phyloP scores from a whole-genome alignment of 257 asterid species.

The Parsonsia alboflavescens region DNA sequence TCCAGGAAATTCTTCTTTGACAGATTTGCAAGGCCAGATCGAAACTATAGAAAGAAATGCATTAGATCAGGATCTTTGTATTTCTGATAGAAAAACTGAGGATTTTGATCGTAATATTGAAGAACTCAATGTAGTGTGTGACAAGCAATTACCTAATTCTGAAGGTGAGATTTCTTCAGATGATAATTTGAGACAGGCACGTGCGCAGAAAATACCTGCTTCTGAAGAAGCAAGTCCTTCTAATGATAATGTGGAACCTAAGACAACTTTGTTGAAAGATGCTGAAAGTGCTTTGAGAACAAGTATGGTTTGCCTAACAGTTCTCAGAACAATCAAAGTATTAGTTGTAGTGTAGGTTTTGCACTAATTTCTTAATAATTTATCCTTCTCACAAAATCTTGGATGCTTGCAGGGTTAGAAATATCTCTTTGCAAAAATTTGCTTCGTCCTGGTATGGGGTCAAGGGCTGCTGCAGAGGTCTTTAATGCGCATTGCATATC shows the following conservation, averaged over 20 bases:
- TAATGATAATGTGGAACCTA: conserved; percentile 37
- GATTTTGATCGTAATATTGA: conserved; percentile 26
- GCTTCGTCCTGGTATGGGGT: conserved; percentile 84
- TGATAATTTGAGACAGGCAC: conserved; percentile 11
- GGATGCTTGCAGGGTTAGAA: conserved; percentile 53
- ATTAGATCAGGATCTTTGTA: conserved; percentile 24
- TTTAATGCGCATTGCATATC: conserved; percentile 55
- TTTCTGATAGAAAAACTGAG: conserved; percentile 27
- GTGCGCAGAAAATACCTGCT: conserved; percentile 22
- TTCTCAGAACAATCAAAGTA: conserved; percentile 5
- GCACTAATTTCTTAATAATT: conserved; percentile 3
- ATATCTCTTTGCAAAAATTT: conserved; percentile 68
- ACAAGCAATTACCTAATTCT: conserved; percentile 28
- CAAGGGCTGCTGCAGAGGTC: conserved; percentile 62
- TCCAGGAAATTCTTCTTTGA: conserved; percentile 19
- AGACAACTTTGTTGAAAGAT: conserved; percentile 25
- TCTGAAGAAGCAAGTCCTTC: conserved; percentile 31
- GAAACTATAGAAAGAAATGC: conserved; percentile 21
- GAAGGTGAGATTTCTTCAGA: conserved; percentile 29
- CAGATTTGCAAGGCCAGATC: conserved; percentile 35
- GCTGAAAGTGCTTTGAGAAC: conserved; percentile 28
- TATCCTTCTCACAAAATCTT: conserved; percentile 7
- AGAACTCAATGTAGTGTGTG: conserved; percentile 28
- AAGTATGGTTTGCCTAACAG: conserved; percentile 32
- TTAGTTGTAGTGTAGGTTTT: background rate